A percentile compares a stretch with the other conserved stretches of the same genome.
Evolutionary conservation across 805 yeast species (phyloP).

Genomic region (Teunomyces atbi): DNA sequence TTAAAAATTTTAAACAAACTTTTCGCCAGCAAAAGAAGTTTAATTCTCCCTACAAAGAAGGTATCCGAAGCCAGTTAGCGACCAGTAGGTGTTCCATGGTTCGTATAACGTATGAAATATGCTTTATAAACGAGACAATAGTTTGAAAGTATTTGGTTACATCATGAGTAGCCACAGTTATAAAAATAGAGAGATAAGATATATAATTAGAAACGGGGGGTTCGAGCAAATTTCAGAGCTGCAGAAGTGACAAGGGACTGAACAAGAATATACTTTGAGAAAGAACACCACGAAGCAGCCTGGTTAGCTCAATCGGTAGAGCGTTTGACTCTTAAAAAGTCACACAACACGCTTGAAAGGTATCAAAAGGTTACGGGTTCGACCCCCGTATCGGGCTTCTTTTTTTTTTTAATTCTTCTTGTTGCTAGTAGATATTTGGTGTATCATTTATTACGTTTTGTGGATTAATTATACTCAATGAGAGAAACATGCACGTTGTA

Average conservation of each 20-base stretch:
- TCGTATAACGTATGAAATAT: too few relatives aligned
- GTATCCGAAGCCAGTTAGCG: too few relatives aligned
- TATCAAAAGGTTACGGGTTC: slow-evolving; percentile 12
- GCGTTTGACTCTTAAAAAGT: slow-evolving; percentile 10
- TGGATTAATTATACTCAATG: neutral
- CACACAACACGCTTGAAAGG: neutral
- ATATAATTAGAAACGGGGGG: too few relatives aligned
- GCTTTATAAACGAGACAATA: too few relatives aligned
- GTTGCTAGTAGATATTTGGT: too few relatives aligned
- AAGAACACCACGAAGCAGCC: slow-evolving; percentile 4
- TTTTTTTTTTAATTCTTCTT: neutral
- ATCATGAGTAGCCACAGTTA: too few relatives aligned
- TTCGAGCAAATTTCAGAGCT: too few relatives aligned
- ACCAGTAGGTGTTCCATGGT: too few relatives aligned
- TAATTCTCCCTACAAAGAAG: too few relatives aligned
- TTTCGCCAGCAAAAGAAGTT: neutral
- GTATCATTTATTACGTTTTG: neutral
- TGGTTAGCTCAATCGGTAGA: slow-evolving; percentile 13
- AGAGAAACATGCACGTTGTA: neutral
- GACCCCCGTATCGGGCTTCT: slow-evolving; percentile 11
- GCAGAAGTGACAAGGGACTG: too few relatives aligned
- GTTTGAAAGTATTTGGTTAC: too few relatives aligned
- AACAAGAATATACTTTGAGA: neutral
- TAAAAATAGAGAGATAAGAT: too few relatives aligned
- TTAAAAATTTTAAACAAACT: neutral